Conservation (phyloP, 306 rosid species). For the Ormosia semicastrata region DNA sequence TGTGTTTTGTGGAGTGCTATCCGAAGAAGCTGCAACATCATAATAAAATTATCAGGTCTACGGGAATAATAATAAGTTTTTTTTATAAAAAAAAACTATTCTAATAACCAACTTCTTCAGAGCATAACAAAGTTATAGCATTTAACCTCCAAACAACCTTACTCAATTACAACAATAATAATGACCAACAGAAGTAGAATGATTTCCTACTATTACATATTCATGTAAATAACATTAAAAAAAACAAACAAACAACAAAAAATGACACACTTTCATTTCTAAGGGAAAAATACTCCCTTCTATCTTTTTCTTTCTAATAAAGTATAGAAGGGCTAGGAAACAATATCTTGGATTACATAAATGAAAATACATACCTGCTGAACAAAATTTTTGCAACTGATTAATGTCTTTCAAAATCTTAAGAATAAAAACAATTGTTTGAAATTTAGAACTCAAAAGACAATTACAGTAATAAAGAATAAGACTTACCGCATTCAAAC, state of each 20-base stretch:
- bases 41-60: conserved; percentile 18
- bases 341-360: neutral
- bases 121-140: neutral
- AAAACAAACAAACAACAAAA: neutral
- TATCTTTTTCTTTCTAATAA: neutral
- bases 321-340: neutral
- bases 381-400: conserved; percentile 2
- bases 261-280: conserved; percentile 1
- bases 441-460: neutral
- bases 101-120: neutral
- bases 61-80: neutral
- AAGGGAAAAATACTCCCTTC: neutral
- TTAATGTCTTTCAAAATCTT: neutral
- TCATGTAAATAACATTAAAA: neutral
- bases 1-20: conserved; percentile 40
- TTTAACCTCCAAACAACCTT: neutral
- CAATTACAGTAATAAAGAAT: neutral
- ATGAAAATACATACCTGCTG: neutral
- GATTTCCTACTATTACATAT: neutral
- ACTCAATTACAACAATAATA: neutral
- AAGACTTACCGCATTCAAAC: conserved; percentile 1
- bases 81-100: neutral
- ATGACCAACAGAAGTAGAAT: neutral
- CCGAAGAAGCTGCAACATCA: conserved; percentile 45
- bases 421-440: neutral